phyloP scores from a whole-genome alignment of 2,329 filamentous ascomycete species.

The Xylaria sp. region DNA sequence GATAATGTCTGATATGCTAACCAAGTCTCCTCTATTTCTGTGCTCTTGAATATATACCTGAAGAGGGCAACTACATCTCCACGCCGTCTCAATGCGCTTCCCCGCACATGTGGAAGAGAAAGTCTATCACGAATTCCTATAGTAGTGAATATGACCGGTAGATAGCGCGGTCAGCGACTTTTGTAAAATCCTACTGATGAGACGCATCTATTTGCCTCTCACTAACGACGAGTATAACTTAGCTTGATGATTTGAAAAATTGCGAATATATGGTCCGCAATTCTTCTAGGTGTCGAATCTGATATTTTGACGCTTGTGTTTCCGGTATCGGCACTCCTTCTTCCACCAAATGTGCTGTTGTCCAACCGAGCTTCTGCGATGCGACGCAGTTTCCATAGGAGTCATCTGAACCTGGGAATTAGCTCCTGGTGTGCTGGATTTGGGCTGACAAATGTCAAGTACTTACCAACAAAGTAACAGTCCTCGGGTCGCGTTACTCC shows the following conservation, averaged over 20 bases:
- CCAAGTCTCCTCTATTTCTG: slow-evolving; percentile 10
- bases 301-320: slow-evolving; percentile 74
- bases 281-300: slow-evolving; percentile 81
- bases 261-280: slow-evolving; percentile 82
- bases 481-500: slow-evolving; percentile 73
- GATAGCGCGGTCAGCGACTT: neutral
- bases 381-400: slow-evolving; percentile 83
- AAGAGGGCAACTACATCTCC: neutral
- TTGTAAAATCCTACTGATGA: neutral
- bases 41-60: neutral
- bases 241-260: slow-evolving; percentile 74
- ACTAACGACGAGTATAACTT: neutral
- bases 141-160: neutral
- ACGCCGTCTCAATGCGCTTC: neutral
- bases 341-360: slow-evolving; percentile 85
- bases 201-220: no score
- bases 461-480: slow-evolving; percentile 92
- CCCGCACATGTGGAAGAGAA: neutral
- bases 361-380: slow-evolving; percentile 86
- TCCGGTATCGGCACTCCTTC: slow-evolving; percentile 72
- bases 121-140: neutral
- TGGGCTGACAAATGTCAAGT: neutral
- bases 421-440: neutral
- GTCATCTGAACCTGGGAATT: slow-evolving; percentile 72
- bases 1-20: slow-evolving; percentile 9